A percentile compares a stretch with the other conserved stretches of the same genome.
Conservation (phyloP, 140 eudicot genomes). For the Oenanthe javanica region DNA sequence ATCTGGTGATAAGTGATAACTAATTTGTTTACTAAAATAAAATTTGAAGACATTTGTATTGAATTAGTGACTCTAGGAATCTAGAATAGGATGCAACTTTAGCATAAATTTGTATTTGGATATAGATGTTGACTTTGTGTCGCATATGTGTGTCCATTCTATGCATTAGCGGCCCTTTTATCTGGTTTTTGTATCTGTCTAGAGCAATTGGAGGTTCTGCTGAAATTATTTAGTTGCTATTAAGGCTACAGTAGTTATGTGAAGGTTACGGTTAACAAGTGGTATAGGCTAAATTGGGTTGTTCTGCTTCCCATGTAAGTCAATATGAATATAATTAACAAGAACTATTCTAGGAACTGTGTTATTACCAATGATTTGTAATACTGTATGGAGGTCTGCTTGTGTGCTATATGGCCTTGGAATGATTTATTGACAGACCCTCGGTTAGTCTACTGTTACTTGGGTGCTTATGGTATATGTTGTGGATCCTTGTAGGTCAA, state of each 20-base stretch:
- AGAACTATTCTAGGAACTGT: not conserved
- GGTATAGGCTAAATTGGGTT: not conserved
- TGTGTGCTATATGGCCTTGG: not conserved
- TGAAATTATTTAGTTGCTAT: not conserved
- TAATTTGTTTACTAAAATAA: not conserved
- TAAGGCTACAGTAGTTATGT: not conserved
- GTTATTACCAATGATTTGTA: not conserved
- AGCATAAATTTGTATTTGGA: not conserved
- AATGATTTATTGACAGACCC: not conserved
- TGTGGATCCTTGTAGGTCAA: conserved; percentile 50
- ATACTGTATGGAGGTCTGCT: not conserved
- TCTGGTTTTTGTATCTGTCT: not conserved
- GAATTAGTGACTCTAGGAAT: not conserved
- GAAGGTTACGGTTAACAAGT: not conserved
- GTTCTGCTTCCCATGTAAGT: not conserved
- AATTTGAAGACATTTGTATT: not conserved
- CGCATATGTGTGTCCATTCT: not conserved
- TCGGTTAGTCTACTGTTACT: not conserved
- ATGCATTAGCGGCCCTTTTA: not conserved
- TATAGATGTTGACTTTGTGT: not conserved
- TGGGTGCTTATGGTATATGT: not conserved
- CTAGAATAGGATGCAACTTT: not conserved
- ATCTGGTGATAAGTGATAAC: not conserved
- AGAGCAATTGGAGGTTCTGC: not conserved
- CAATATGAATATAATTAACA: not conserved